Evolutionary conservation across 352 stramenopile genomes (phyloP), one percentile per base, ranked within the genome.

Genomic region (Phytophthora melonis): DNA sequence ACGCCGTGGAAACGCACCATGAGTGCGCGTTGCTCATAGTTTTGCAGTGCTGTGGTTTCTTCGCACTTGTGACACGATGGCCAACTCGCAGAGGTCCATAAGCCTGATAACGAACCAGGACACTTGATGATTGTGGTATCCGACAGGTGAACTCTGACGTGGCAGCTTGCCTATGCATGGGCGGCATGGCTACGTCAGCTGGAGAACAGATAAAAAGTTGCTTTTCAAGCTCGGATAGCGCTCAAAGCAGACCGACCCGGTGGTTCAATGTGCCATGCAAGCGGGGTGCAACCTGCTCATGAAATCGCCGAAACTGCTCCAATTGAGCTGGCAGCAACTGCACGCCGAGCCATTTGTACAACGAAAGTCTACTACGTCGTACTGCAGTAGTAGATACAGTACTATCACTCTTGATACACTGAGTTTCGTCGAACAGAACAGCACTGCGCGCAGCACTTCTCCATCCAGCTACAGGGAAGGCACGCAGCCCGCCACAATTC

Each of bases 171-270:
- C 27, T 54, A n/a, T 27, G 18, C 47, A 27, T 54, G n/a, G 47
- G 47, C n/a, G n/a, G 47, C 47, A 54, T 54, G n/a, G 25, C 47
- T 54, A 13, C 47, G n/a, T 54, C n/a, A 8, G n/a, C 43, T n/a
- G 13, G 10, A 32, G 27, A 7, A 32, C 27, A 32, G 6, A 3
- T 32, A 32, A 32, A 32, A 32, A 16, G 34, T 49, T 19, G 41
- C 41, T 49, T 49, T 49, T 41, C 32, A 16, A 41, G 41, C 41
- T 49, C 41, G 14, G 41, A 49, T 19, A 19, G 41, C 16, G 41
- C 41, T 49, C 16, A 18, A n/a, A 18, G 14, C 13, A 18, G 11
- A 49, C 41, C 41, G 41, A 49, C 41, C 18, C 41, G 16, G 41
- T 14, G 34, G 34, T 10, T 41, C 10, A 49, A n/a, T 13, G 36